phyloP scores from a whole-genome alignment of 495 filamentous ascomycete genomes.

The Copromyces sp. region DNA sequence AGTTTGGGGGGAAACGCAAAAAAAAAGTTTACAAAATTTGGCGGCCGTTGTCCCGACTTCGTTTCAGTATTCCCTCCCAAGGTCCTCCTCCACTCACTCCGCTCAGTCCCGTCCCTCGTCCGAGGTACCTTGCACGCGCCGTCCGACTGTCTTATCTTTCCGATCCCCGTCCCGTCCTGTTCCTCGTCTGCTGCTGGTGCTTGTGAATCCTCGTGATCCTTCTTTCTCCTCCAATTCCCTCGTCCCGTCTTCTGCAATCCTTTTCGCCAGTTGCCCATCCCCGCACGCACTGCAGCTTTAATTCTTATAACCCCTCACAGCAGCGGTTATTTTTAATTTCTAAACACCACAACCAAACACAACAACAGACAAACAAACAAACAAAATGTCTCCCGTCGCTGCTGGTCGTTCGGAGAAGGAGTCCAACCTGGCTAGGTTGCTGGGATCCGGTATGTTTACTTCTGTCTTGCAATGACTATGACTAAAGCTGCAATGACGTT shows the following conservation, averaged over 20 bases:
- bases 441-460: conserved; percentile 70
- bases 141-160: not conserved
- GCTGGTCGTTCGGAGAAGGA: conserved; percentile 65
- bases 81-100: not conserved
- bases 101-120: not conserved
- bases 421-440: conserved; percentile 72
- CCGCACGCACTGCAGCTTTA: not conserved
- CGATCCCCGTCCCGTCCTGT: not conserved
- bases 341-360: not conserved
- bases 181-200: not conserved
- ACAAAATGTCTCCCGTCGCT: conserved; percentile 40
- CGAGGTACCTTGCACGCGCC: not conserved
- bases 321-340: not conserved
- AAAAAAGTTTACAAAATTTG: not conserved
- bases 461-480: not conserved
- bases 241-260: not conserved
- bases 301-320: not conserved
- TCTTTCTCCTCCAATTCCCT: not conserved
- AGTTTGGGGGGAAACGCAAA: not conserved
- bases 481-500: not conserved
- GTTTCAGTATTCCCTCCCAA: not conserved
- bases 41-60: not conserved
- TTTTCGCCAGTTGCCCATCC: not conserved
- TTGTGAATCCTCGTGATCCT: not conserved
- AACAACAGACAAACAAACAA: not conserved